A percentile compares a stretch with the other conserved stretches of the same genome.
Conservation (phyloP, 768 basidiomycete genomes). For the Boletus bicolor region DNA sequence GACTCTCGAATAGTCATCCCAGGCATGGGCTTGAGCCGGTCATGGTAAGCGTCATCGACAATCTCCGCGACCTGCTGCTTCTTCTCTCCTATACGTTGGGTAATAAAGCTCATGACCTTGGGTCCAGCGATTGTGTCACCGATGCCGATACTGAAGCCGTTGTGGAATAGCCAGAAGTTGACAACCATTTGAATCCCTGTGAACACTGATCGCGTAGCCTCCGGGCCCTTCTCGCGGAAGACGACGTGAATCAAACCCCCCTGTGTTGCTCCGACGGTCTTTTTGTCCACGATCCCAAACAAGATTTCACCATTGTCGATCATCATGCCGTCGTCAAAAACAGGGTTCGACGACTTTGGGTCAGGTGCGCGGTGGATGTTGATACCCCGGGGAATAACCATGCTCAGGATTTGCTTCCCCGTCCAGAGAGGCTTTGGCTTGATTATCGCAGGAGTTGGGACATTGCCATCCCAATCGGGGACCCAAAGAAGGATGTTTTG, state of each 20-base stretch:
- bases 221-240: constrained; percentile 96
- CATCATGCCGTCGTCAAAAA: constrained; percentile 90
- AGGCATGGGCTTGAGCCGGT: constrained; percentile 83
- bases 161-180: constrained; percentile 98
- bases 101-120: constrained; percentile 84
- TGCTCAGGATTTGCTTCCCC: constrained; percentile 91
- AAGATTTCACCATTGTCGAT: constrained; percentile 97
- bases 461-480: constrained; percentile 92
- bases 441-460: constrained; percentile 91
- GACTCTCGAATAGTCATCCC: constrained; percentile 99
- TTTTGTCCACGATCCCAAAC: constrained; percentile 95
- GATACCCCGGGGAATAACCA: constrained; percentile 93
- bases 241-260: constrained; percentile 95
- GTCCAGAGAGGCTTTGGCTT: constrained; percentile 98
- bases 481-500: constrained; percentile 99
- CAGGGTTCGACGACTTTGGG: constrained; percentile 73
- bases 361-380: constrained; percentile 85
- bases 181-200: constrained; percentile 93
- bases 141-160: constrained; percentile 98
- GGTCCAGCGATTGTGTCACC: constrained; percentile 96
- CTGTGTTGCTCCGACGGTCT: constrained; percentile 94
- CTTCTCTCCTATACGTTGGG: constrained; percentile 72
- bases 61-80: constrained; percentile 77
- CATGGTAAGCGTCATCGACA: constrained; percentile 81
- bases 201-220: constrained; percentile 85